These are phyloP conservation scores for Ustilago hordei DNA, from an alignment of 1,284 basidiomycete genomes.

Conservation along the genomic window DNA sequence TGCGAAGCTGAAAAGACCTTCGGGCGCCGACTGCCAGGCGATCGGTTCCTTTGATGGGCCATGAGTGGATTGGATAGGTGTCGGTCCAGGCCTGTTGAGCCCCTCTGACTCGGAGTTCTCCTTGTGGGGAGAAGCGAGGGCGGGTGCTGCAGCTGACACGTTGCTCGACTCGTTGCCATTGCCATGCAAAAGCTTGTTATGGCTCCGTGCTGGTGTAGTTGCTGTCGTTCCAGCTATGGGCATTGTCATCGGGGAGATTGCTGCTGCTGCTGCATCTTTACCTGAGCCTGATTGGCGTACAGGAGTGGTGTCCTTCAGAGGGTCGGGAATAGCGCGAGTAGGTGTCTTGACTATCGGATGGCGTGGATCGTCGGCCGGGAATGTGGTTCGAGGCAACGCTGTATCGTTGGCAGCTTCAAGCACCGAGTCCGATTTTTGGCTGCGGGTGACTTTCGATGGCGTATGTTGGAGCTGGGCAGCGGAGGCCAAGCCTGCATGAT, in stretches of 20 bases:
- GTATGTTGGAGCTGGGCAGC: constrained; percentile 4
- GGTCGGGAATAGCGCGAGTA: constrained; percentile 26
- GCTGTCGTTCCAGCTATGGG: constrained; percentile 7
- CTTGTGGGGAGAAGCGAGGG: neutral
- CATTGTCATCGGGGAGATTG: constrained; percentile 14
- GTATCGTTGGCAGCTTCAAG: constrained; percentile 4
- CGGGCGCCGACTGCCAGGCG: constrained; percentile 54
- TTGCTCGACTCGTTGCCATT: neutral
- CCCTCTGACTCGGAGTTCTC: constrained; percentile 6
- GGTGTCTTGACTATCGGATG: constrained; percentile 32
- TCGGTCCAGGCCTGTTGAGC: constrained; percentile 45
- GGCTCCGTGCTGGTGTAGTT: constrained; percentile 3
- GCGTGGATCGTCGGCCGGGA: constrained; percentile 26
- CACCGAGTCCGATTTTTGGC: constrained; percentile 29
- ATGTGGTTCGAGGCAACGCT: neutral
- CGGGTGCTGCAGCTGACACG: neutral
- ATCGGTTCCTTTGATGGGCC: constrained; percentile 23
- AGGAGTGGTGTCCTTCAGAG: constrained; percentile 24
- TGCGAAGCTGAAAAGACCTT: constrained; percentile 36
- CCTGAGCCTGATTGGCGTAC: constrained; percentile 1
- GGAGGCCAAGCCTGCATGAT: constrained; percentile 10
- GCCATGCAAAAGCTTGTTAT: constrained; percentile 27
- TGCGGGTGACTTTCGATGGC: neutral
- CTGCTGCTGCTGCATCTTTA: constrained; percentile 1
- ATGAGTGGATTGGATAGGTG: constrained; percentile 46